Evolutionary conservation across 495 filamentous ascomycete genomes (phyloP).

Genomic region (Talaromyces stipitatus): DNA sequence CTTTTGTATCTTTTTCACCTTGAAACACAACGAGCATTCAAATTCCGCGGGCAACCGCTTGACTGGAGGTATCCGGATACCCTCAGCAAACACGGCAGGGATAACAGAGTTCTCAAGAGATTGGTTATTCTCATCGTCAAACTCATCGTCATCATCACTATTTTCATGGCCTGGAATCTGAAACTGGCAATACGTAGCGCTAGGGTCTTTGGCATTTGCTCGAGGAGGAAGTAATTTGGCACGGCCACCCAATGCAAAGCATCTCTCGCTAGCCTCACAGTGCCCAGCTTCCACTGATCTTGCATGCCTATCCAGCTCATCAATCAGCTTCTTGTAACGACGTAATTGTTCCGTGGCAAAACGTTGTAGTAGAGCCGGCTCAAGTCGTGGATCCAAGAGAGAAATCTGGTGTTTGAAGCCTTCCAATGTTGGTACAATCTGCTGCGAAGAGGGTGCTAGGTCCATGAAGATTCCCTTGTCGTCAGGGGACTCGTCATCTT

Average conservation of each 20-base stretch:
- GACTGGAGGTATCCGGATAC: slow-evolving; percentile 79
- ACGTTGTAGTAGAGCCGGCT: slow-evolving; percentile 67
- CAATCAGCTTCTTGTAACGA: slow-evolving; percentile 73
- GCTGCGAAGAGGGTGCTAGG: slow-evolving; percentile 29
- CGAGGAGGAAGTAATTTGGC: slow-evolving; percentile 40
- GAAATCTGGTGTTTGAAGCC: slow-evolving; percentile 74
- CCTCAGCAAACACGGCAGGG: slow-evolving; percentile 65
- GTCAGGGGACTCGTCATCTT: slow-evolving; percentile 43
- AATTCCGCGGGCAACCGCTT: slow-evolving; percentile 76
- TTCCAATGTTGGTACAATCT: slow-evolving; percentile 63
- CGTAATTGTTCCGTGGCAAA: slow-evolving; percentile 72
- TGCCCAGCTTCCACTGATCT: slow-evolving; percentile 41
- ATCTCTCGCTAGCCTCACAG: slow-evolving; percentile 56
- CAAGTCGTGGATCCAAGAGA: slow-evolving; percentile 61
- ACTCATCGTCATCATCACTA: slow-evolving; percentile 46
- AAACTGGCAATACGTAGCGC: slow-evolving; percentile 41
- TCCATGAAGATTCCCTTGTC: slow-evolving; percentile 42
- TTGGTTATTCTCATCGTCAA: slow-evolving; percentile 32
- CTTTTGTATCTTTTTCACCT: slow-evolving; percentile 84
- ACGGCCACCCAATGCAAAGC: slow-evolving; percentile 56
- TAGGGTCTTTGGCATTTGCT: slow-evolving; percentile 38
- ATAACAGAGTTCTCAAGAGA: slow-evolving; percentile 60
- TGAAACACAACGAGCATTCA: slow-evolving; percentile 87
- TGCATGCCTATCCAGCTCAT: slow-evolving; percentile 62
- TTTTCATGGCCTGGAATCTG: slow-evolving; percentile 43